These are phyloP conservation scores for Nothophytophthora sp. DNA, from an alignment of 352 stramenopile species.

Conservation along the genomic window DNA sequence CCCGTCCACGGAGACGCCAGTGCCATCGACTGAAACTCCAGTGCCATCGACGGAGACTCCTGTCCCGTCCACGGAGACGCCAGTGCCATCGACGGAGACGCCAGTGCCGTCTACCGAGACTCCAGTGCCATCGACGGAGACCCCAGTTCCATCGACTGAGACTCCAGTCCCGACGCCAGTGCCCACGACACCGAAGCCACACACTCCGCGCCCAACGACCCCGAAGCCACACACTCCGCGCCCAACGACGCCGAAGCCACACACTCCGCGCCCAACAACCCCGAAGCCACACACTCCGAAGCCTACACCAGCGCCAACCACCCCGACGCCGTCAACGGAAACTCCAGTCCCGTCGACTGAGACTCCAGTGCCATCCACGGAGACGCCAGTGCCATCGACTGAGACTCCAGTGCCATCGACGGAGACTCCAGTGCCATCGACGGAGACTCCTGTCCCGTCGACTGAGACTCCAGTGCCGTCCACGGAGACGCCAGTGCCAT, in stretches of 20 bases:
- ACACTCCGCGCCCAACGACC: background rate
- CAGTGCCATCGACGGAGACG: background rate
- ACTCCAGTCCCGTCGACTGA: background rate
- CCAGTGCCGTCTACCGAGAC: too few relatives aligned
- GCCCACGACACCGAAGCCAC: background rate
- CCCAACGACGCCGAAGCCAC: background rate
- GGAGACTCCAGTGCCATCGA: background rate
- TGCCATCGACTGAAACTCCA: background rate
- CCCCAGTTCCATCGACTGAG: background rate
- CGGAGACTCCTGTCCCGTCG: constrained; percentile 4
- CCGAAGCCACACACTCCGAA: background rate
- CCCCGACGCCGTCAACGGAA: background rate
- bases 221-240: background rate
- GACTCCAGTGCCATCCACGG: background rate
- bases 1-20: background rate
- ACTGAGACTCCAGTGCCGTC: background rate
- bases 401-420: constrained; percentile 2
- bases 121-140: background rate
- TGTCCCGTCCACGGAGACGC: background rate
- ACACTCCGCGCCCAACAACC: background rate
- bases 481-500: background rate
- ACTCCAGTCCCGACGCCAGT: constrained; percentile 1
- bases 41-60: background rate
- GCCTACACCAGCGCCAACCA: background rate
- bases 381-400: background rate